Evolutionary conservation across 331 rosid genomes (phyloP).

Genomic region (Cydonia oblonga): DNA sequence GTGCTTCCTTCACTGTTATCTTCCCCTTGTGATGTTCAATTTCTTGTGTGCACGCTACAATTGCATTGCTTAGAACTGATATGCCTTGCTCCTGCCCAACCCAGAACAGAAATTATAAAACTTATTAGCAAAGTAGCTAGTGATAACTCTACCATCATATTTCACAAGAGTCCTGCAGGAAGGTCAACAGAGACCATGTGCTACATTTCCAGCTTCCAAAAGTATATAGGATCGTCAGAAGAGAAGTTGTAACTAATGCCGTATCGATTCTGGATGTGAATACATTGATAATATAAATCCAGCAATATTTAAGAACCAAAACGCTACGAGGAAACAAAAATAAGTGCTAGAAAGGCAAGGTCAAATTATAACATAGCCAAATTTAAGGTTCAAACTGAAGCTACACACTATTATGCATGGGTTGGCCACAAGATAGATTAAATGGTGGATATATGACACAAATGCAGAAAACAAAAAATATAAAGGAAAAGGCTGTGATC

Average conservation of each 20-base stretch:
- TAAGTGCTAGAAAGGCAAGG: neutral
- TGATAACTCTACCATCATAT: neutral
- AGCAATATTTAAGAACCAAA: neutral
- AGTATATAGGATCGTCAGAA: neutral
- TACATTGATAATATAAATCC: neutral
- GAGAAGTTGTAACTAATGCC: neutral
- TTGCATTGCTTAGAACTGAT: constrained; percentile 61
- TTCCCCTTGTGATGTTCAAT: constrained; percentile 86
- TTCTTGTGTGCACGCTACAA: constrained; percentile 57
- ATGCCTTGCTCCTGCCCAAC: constrained; percentile 83
- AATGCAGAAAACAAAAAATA: neutral
- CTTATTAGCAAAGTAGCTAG: neutral
- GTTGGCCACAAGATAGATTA: too few species aligned
- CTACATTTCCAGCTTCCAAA: neutral
- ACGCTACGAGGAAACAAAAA: neutral
- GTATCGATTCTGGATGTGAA: neutral
- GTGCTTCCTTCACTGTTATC: constrained; percentile 66
- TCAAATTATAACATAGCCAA: too few species aligned
- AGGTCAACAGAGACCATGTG: neutral
- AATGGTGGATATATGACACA: neutral
- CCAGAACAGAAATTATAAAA: neutral
- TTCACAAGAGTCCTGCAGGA: neutral
- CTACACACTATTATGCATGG: neutral
- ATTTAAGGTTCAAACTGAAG: neutral
- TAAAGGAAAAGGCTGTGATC: neutral